These are phyloP conservation scores for Echites panduratus DNA, from an alignment of 257 asterid genomes.

Conservation along the genomic window DNA sequence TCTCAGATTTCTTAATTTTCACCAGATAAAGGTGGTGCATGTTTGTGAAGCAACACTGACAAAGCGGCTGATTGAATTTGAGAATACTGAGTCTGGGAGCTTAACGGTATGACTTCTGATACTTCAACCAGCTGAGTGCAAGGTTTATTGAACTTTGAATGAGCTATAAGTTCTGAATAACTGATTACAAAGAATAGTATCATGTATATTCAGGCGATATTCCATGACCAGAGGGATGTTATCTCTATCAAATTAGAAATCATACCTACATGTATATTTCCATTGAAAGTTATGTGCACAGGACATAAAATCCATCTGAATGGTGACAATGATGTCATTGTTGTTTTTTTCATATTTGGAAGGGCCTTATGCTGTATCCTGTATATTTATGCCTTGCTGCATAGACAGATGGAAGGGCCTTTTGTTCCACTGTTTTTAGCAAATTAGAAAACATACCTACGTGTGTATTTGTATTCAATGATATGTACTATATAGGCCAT, in stretches of 20 bases:
- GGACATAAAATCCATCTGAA: neutral
- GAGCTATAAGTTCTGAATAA: neutral
- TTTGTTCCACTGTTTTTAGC: too few species aligned
- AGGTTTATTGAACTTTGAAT: slow-evolving; percentile 1
- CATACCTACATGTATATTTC: neutral
- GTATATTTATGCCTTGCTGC: too few species aligned
- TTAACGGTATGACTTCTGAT: slow-evolving; percentile 51
- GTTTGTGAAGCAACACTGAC: slow-evolving; percentile 76
- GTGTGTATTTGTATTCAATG: neutral
- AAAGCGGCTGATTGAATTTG: slow-evolving; percentile 83
- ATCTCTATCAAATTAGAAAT: neutral
- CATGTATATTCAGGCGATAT: neutral
- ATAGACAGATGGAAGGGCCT: too few species aligned
- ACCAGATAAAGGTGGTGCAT: slow-evolving; percentile 71
- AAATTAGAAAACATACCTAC: neutral
- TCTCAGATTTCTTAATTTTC: slow-evolving; percentile 10
- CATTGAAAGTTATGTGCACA: too few species aligned
- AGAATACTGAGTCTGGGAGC: slow-evolving; percentile 75
- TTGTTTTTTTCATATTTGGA: too few species aligned
- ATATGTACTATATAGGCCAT: neutral
- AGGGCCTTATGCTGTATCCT: too few species aligned
- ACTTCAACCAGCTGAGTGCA: neutral
- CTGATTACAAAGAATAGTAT: neutral
- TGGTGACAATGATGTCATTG: too few species aligned
- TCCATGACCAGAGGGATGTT: too few species aligned